phyloP scores from a whole-genome alignment of 805 yeast genomes.

The Ogataea nitratoaversa region DNA sequence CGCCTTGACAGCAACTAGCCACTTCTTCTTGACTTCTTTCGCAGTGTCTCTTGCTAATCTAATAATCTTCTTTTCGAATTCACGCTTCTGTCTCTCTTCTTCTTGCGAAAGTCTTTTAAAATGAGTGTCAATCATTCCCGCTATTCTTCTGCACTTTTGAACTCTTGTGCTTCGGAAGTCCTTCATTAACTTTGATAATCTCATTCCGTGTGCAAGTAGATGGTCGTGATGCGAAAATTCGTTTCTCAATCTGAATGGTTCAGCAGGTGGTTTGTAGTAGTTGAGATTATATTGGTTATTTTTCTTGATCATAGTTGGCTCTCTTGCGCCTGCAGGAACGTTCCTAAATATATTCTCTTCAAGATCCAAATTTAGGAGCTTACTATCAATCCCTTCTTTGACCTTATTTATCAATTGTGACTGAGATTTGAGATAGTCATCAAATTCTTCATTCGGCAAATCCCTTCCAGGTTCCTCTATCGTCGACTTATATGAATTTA shows the following conservation, averaged over 20 bases:
- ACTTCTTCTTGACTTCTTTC: conserved; percentile 80
- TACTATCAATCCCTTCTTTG: conserved; percentile 42
- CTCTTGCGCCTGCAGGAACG: conserved; percentile 38
- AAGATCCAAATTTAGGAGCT: conserved; percentile 41
- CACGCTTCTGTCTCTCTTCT: conserved; percentile 74
- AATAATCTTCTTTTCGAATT: conserved; percentile 64
- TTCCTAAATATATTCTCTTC: conserved; percentile 42
- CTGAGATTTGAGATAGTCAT: conserved; percentile 53
- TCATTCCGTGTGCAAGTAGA: conserved; percentile 68
- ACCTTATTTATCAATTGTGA: conserved; percentile 38
- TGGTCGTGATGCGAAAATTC: conserved; percentile 64
- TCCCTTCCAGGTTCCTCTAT: conserved; percentile 49
- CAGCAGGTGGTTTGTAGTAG: conserved; percentile 32
- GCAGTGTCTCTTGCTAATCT: conserved; percentile 77
- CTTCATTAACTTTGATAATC: conserved; percentile 64
- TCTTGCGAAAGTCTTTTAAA: conserved; percentile 85
- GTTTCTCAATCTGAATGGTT: conserved; percentile 36
- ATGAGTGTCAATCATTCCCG: conserved; percentile 80
- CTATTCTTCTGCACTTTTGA: conserved; percentile 65
- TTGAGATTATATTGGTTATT: conserved; percentile 27
- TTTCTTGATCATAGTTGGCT: conserved; percentile 35
- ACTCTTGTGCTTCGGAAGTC: conserved; percentile 62
- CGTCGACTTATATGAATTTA: conserved; percentile 53
- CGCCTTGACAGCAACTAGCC: conserved; percentile 87
- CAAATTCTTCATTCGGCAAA: conserved; percentile 55